Conservation (phyloP, 2,329 filamentous ascomycete genomes). For the Penicillium glabrum region DNA sequence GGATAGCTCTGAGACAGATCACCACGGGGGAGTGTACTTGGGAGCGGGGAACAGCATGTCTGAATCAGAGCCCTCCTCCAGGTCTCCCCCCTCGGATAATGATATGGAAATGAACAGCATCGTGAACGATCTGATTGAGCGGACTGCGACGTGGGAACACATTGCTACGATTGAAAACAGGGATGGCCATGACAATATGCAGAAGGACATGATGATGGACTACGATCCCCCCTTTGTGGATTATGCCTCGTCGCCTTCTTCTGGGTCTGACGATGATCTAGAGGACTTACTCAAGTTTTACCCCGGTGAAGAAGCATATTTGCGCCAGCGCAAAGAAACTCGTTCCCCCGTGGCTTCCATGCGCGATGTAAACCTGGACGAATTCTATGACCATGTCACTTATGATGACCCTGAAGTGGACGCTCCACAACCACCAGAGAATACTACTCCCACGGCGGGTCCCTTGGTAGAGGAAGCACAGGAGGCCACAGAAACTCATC, state of each 20-base stretch:
- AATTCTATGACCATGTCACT: slow-evolving; percentile 28
- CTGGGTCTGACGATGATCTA: slow-evolving; percentile 26
- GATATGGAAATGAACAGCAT: slow-evolving; percentile 19
- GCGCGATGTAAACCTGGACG: slow-evolving; percentile 29
- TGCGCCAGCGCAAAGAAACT: slow-evolving; percentile 12
- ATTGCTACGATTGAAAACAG: slow-evolving; percentile 22
- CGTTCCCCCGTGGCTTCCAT: slow-evolving; percentile 9
- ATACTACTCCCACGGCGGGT: neutral
- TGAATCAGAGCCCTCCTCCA: slow-evolving; percentile 22
- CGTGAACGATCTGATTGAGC: slow-evolving; percentile 20
- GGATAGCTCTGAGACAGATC: neutral
- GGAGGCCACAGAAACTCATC: slow-evolving; percentile 15
- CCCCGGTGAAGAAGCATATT: slow-evolving; percentile 26
- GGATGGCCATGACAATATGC: slow-evolving; percentile 18
- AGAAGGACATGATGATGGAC: slow-evolving; percentile 24
- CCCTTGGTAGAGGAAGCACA: slow-evolving; percentile 10
- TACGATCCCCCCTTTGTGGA: slow-evolving; percentile 23
- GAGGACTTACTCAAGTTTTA: slow-evolving; percentile 37
- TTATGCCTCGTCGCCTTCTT: slow-evolving; percentile 12
- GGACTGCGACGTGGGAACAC: slow-evolving; percentile 12
- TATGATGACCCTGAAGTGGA: slow-evolving; percentile 16
- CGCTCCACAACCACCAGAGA: slow-evolving; percentile 2
- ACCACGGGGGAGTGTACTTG: neutral
- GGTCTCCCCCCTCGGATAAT: slow-evolving; percentile 9
- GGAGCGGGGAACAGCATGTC: slow-evolving; percentile 1